A percentile compares a stretch with the other conserved stretches of the same genome.
phyloP scores from a whole-genome alignment of 305 asterid species.

The Fraxinus nigra region DNA sequence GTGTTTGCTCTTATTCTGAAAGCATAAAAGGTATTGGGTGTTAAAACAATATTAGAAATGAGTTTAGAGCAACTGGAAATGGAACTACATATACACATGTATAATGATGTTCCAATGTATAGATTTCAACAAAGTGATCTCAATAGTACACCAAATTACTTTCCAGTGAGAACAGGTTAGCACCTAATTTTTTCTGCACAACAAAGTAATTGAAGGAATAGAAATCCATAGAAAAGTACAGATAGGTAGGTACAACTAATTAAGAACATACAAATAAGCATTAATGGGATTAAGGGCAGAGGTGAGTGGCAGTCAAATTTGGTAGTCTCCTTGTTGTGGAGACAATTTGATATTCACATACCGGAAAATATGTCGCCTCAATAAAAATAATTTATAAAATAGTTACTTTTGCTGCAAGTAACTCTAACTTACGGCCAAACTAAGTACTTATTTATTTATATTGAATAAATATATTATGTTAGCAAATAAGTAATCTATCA shows the following conservation, averaged over 20 bases:
- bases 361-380: neutral
- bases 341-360: neutral
- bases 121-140: neutral
- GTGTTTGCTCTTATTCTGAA: neutral
- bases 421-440: neutral
- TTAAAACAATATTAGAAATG: neutral
- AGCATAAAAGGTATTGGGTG: neutral
- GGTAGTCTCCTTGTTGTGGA: neutral
- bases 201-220: neutral
- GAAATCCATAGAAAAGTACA: neutral
- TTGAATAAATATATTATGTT: neutral
- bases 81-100: neutral
- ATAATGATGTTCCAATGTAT: neutral
- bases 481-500: neutral
- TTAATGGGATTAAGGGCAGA: neutral
- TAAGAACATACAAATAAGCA: neutral
- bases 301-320: neutral
- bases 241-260: neutral
- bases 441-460: neutral
- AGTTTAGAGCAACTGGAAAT: neutral
- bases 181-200: neutral
- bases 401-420: neutral
- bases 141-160: neutral
- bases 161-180: neutral
- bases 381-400: no score